Evolutionary conservation across 495 filamentous ascomycete species (phyloP), one percentile per base, ranked within the genome.

Genomic region (Penicillium flavigenum): DNA sequence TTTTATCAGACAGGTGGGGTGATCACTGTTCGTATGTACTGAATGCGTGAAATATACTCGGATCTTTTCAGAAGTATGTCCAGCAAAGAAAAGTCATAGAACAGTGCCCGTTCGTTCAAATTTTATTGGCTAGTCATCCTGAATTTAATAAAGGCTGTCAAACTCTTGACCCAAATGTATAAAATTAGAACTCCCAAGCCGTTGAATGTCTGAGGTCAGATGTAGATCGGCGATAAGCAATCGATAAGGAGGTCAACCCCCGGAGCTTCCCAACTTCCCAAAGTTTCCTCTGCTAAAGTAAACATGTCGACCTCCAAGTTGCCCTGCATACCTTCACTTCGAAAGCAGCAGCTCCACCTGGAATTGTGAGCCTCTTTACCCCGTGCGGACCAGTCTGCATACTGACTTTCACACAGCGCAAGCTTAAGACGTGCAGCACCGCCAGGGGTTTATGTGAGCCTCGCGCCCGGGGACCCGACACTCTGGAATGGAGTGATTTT

Each of bases 401-500:
- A 41, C 32, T 56, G 26, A 63, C 39, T 36, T 17, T 19, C 16
- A 11, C 19, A 52, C 71, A 96, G 93, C 69, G 83, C 90, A 51
- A 89, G 88, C 54, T 76, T 98, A 54, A 92, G 88, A 71, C 80
- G 88, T 70, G 85, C 86, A 34, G 87, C 88, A 70, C 92, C 92
- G 19, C 82, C 87, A 50, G 93, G 93, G 45, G 80, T 96, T 43
- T 97, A 92, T 70, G 81, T 96, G 72, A 91, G 79, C 69, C 81
- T 96, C 47, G 86, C 86, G n/a, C 88, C 89, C 0, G 88, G 88
- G 26, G 87, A 94, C 65, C 85, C 89, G 11, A 82, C 82, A 29
- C 76, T 89, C 29, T 98, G 93, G 93, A 86, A 82, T 51, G 91
- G 91, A n/a, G 86, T 96, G 8, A 75, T 97, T 6, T 97, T 97